phyloP scores from a whole-genome alignment of 2,329 filamentous ascomycete genomes.

The Juglanconis sp. region DNA sequence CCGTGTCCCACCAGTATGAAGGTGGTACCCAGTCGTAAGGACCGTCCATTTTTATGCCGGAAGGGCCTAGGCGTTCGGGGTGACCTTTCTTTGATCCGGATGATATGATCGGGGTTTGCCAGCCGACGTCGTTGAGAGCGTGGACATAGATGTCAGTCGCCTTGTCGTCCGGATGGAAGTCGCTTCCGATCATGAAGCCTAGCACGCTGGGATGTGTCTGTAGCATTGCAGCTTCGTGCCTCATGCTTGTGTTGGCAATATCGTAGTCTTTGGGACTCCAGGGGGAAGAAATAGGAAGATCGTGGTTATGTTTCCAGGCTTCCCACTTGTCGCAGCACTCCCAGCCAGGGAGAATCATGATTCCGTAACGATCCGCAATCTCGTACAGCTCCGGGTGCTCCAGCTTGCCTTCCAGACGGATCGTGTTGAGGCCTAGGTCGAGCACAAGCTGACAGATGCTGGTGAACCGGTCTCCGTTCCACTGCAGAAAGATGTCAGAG shows the following conservation, averaged over 20 bases:
- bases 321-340: slow-evolving; percentile 70
- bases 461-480: slow-evolving; percentile 44
- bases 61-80: slow-evolving; percentile 48
- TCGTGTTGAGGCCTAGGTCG: slow-evolving; percentile 60
- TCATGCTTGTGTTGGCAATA: slow-evolving; percentile 52
- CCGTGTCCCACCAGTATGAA: slow-evolving; percentile 58
- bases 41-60: slow-evolving; percentile 64
- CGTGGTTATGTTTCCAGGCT: slow-evolving; percentile 58
- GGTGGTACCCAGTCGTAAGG: slow-evolving; percentile 66
- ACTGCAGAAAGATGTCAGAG: slow-evolving; percentile 60
- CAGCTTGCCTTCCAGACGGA: slow-evolving; percentile 62
- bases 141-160: slow-evolving; percentile 52
- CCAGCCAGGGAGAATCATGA: slow-evolving; percentile 63
- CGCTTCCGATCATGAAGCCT: slow-evolving; percentile 57
- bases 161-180: slow-evolving; percentile 59
- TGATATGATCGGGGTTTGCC: slow-evolving; percentile 55
- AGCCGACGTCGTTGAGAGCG: slow-evolving; percentile 47
- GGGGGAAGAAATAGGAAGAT: slow-evolving; percentile 31
- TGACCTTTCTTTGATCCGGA: slow-evolving; percentile 55
- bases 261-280: slow-evolving; percentile 55
- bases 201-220: slow-evolving; percentile 59
- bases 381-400: slow-evolving; percentile 61
- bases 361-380: slow-evolving; percentile 54
- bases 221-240: slow-evolving; percentile 58
- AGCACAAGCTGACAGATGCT: slow-evolving; percentile 51